A percentile compares a stretch with the other conserved stretches of the same genome.
Evolutionary conservation across 805 yeast genomes (phyloP).

Genomic region (Wickerhamiella kazuoi): DNA sequence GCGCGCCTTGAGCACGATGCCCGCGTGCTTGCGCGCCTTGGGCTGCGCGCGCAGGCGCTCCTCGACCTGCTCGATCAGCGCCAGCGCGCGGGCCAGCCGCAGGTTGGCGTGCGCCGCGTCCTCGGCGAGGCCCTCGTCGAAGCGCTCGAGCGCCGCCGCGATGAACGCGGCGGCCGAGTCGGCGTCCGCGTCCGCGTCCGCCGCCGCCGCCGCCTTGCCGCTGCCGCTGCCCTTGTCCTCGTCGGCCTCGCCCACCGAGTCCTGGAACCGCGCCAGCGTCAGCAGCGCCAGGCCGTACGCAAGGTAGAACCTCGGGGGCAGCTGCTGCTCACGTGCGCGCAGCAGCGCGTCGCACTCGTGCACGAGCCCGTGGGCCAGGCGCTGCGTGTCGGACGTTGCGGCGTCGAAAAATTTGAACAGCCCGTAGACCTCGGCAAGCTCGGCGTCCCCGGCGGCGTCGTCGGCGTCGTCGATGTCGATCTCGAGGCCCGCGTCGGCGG

Average conservation of each 20-base stretch:
- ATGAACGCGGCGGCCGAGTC: conserved; percentile 36
- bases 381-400: conserved; percentile 32
- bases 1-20: neutral
- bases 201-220: too few species aligned
- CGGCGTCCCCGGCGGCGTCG: conserved; percentile 53
- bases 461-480: conserved; percentile 49
- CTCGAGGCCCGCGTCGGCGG: conserved; percentile 26
- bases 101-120: conserved; percentile 4
- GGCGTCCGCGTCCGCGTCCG: conserved; percentile 14
- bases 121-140: conserved; percentile 34
- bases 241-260: conserved; percentile 5
- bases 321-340: conserved; percentile 16
- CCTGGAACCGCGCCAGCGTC: conserved; percentile 18
- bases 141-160: conserved; percentile 55
- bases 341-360: conserved; percentile 79
- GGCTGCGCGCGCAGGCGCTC: conserved; percentile 1
- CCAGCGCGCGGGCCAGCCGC: conserved; percentile 10
- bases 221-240: conserved; percentile 8
- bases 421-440: conserved; percentile 56
- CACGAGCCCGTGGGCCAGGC: conserved; percentile 46
- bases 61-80: conserved; percentile 4
- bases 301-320: conserved; percentile 36
- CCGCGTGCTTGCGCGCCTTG: neutral
- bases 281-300: conserved; percentile 50
- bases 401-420: conserved; percentile 47